phyloP scores from a whole-genome alignment of 345 rosid genomes.

The Aethionema arabicum region DNA sequence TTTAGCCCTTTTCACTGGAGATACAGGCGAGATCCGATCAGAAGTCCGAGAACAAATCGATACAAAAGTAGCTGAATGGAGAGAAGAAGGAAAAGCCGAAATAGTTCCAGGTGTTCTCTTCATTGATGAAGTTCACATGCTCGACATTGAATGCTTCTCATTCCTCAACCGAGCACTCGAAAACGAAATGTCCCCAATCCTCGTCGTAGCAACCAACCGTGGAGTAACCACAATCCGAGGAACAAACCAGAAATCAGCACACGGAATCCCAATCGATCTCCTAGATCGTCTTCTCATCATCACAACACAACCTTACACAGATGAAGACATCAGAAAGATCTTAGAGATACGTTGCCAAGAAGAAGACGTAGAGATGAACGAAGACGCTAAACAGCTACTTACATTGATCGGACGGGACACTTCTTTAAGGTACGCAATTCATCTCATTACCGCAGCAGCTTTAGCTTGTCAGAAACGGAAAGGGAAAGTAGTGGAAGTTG shows the following conservation, averaged over 20 bases:
- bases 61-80: constrained; percentile 97
- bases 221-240: constrained; percentile 92
- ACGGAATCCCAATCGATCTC: constrained; percentile 94
- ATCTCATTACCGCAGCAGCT: constrained; percentile 79
- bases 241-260: constrained; percentile 89
- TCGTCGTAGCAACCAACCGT: constrained; percentile 91
- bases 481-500: constrained; percentile 71
- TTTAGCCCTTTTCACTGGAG: constrained; percentile 93
- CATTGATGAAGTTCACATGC: constrained; percentile 98
- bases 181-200: constrained; percentile 94
- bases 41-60: constrained; percentile 95
- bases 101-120: constrained; percentile 95
- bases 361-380: constrained; percentile 85
- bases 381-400: constrained; percentile 74
- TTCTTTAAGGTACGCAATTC: constrained; percentile 88
- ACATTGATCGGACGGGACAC: constrained; percentile 84
- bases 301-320: constrained; percentile 75
- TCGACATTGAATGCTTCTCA: constrained; percentile 97
- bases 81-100: constrained; percentile 97
- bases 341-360: constrained; percentile 92
- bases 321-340: constrained; percentile 74
- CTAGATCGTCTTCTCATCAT: constrained; percentile 91
- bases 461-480: constrained; percentile 84
- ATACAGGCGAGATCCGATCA: constrained; percentile 93
- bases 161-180: constrained; percentile 94